These are phyloP conservation scores for Niebla homalea DNA, from an alignment of 495 filamentous ascomycete species.

Conservation along the genomic window DNA sequence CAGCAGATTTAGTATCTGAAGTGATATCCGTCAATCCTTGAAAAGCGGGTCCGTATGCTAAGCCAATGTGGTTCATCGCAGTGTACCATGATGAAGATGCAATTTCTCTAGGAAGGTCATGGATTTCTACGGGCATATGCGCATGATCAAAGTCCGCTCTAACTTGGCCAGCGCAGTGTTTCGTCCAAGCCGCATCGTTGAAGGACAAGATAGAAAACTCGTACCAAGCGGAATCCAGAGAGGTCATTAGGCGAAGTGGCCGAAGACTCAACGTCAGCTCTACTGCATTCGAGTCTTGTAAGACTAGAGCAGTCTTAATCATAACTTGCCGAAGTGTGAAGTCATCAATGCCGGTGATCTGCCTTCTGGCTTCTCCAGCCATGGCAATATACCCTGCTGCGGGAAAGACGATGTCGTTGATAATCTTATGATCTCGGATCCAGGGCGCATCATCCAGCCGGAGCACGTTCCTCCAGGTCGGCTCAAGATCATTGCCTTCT, in stretches of 20 bases:
- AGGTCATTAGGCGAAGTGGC: slow-evolving; percentile 21
- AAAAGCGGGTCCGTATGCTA: slow-evolving; percentile 15
- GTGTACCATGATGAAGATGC: background rate
- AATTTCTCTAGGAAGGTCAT: background rate
- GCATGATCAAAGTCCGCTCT: background rate
- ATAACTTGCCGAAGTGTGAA: slow-evolving; percentile 18
- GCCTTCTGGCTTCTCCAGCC: slow-evolving; percentile 31
- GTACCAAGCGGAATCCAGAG: slow-evolving; percentile 29
- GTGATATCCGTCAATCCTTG: slow-evolving; percentile 2
- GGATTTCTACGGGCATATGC: background rate
- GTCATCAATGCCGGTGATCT: slow-evolving; percentile 21
- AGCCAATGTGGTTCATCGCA: background rate
- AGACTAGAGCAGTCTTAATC: slow-evolving; percentile 21
- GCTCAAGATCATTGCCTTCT: slow-evolving; percentile 19
- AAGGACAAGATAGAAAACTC: slow-evolving; percentile 32
- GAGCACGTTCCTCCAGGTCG: slow-evolving; percentile 27
- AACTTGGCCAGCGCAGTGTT: slow-evolving; percentile 30
- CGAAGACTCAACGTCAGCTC: slow-evolving; percentile 29
- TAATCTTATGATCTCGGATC: slow-evolving; percentile 19
- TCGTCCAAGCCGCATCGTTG: slow-evolving; percentile 26
- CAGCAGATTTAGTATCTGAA: slow-evolving; percentile 28
- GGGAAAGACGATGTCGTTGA: slow-evolving; percentile 32
- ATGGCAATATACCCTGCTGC: slow-evolving; percentile 35
- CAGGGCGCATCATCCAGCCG: slow-evolving; percentile 13
- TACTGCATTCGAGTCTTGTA: slow-evolving; percentile 13